Evolutionary conservation across 139 green algal genomes (phyloP), one percentile per base, ranked within the genome.

Genomic region (Marvania coccoides): DNA sequence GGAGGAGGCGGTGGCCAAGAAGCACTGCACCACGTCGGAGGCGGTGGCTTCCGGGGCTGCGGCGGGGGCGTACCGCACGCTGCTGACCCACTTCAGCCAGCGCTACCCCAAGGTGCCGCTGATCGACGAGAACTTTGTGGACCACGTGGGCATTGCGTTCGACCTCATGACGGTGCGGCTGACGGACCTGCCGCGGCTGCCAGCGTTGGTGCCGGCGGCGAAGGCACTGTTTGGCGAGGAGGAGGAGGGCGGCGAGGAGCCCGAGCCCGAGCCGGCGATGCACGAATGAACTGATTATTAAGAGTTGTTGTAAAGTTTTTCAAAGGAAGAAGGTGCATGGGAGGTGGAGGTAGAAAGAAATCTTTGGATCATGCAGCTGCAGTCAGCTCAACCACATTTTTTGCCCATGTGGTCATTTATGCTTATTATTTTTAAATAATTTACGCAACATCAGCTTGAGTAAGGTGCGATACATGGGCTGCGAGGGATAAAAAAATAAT

Each of bases 11-110:
- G 7, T 83, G 2, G 75, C 74, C 31, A 98, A 98, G 84, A 71
- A 72, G 29, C 95, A 99, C 82, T 91, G 77, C 77, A 94, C 89
- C 26, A 93, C 82, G 3, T 61, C 63, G 10, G 92, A 98, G 64
- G 95, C 92, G 29, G 65, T 99, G 28, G 39, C 71, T 24, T 70
- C 83, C 4, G 87, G 84, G 13, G 37, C 48, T 34, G 65, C 82
- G 54, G 83, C 91, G 12, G 73, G 82, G 3, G 94, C 81, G 2
- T 96, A 91, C 72, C 81, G 90, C n/a, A 94, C 79, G 6, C 64
- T 99, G 28, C 77, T 99, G 40, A 99, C 95, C 1, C 95, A 99
- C 78, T 99, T 99, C 82, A 92, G 78, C 58, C 88, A 93, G 63
- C 79, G 95, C 47, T 97, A 96, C 72, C 88, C 91, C 23, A 95